Evolutionary conservation across 2,329 filamentous ascomycete species (phyloP), one percentile per base, ranked within the genome.

Genomic region (Colletotrichum cuscutae): DNA sequence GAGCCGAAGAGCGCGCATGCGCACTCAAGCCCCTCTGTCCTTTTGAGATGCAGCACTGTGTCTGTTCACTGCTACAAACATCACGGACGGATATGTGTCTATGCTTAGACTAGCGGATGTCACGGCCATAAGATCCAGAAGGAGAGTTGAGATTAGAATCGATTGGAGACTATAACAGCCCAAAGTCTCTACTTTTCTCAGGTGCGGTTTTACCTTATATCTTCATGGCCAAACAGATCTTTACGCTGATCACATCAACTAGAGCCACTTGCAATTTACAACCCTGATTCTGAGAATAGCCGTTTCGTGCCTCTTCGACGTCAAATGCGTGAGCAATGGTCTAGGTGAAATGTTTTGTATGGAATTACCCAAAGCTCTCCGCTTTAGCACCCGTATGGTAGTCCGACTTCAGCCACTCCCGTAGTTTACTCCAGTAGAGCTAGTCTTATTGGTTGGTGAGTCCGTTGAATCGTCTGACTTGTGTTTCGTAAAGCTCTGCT

Each of bases 401-500:
- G n/a, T 37, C 15, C 11, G 1, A 9, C 19, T 52, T 62, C 26
- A 62, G 46, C 11, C 4, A 7, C 37, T 32, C 26, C 30, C 5
- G 11, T 42, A 8, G 28, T 22, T 11, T 28, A 11, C 42, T 11
- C 8, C 19, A 22, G 42, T 26, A 15, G 59, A 28, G 19, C 49
- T 62, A 3, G 11, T 1, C 22, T 52, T 12, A 1, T 1, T 6
- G 5, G 19, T 30, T 32, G 53, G 5, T 15, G 24, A 6, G 5
- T 32, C 12, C 7, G 8, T 19, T 8, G 65, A 26, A 24, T 19
- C 28, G 1, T 30, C 32, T 7, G 13, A 6, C 7, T 49, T 6
- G 1, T 54, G 58, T 8, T 28, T 30, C 2, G 19, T 42, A n/a
- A 72, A 72, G 26, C 13, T 72, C 30, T 54, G 28, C 24, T 72